These are phyloP conservation scores for Suillus luteus DNA, from an alignment of 768 basidiomycete genomes.

Conservation along the genomic window DNA sequence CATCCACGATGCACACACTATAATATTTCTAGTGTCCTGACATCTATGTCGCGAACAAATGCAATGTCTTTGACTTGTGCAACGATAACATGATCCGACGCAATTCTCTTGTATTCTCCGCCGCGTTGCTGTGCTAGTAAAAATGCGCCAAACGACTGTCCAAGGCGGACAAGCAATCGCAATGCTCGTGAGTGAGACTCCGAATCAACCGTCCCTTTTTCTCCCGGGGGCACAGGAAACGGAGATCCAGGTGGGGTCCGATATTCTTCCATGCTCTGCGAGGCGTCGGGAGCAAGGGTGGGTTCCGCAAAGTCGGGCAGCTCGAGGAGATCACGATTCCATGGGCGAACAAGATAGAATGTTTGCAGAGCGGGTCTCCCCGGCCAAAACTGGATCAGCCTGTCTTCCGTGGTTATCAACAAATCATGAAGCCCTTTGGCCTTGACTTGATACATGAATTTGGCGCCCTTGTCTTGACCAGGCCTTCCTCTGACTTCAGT, in stretches of 20 bases:
- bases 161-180: background rate
- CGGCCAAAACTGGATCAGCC: background rate
- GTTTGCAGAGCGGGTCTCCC: background rate
- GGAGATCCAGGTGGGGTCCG: background rate
- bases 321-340: background rate
- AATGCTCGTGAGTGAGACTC: background rate
- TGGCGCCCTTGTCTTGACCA: background rate
- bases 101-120: conserved; percentile 1
- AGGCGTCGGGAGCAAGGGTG: background rate
- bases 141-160: background rate
- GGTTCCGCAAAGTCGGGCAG: background rate
- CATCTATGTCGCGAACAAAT: background rate
- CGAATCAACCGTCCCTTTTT: background rate
- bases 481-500: background rate
- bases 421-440: background rate
- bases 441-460: background rate
- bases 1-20: background rate
- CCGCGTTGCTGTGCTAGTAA: background rate
- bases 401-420: background rate
- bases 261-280: background rate
- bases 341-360: background rate
- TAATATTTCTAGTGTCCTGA: background rate
- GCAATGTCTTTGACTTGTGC: background rate
- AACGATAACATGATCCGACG: background rate
- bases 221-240: background rate